Conservation (phyloP, 2,329 filamentous ascomycete genomes). For the Aplosporella prunicola region DNA sequence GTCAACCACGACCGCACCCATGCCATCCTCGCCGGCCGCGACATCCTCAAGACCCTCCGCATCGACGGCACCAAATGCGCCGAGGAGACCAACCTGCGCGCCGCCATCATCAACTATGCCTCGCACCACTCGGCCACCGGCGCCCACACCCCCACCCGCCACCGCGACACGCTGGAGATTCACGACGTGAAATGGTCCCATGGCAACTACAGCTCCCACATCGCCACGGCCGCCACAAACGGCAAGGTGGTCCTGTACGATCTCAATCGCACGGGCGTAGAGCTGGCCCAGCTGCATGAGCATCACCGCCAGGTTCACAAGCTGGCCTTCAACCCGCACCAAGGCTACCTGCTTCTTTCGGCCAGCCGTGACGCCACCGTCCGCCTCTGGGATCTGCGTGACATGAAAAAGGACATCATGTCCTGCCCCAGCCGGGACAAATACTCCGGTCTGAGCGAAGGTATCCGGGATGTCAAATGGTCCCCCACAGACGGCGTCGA, state of each 20-base stretch:
- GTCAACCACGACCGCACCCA: conserved; percentile 54
- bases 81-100: conserved; percentile 55
- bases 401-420: conserved; percentile 41
- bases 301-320: conserved; percentile 57
- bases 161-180: conserved; percentile 51
- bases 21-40: conserved; percentile 54
- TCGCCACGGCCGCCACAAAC: conserved; percentile 55
- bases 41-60: conserved; percentile 56
- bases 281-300: conserved; percentile 53
- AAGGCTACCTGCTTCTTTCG: conserved; percentile 51
- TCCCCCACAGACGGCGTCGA: conserved; percentile 53
- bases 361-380: conserved; percentile 57
- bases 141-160: conserved; percentile 36
- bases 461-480: conserved; percentile 56
- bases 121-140: conserved; percentile 37
- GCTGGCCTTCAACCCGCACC: conserved; percentile 55
- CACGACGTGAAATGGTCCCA: conserved; percentile 61
- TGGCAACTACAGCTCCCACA: conserved; percentile 48
- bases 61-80: conserved; percentile 47
- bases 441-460: conserved; percentile 49
- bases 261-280: conserved; percentile 50
- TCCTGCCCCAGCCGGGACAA: conserved; percentile 46
- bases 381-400: conserved; percentile 54
- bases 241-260: conserved; percentile 58
- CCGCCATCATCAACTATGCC: conserved; percentile 50